Evolutionary conservation across 208 protist genomes (phyloP), one percentile per base, ranked within the genome.

Genomic region (Porcisia hertigi): DNA sequence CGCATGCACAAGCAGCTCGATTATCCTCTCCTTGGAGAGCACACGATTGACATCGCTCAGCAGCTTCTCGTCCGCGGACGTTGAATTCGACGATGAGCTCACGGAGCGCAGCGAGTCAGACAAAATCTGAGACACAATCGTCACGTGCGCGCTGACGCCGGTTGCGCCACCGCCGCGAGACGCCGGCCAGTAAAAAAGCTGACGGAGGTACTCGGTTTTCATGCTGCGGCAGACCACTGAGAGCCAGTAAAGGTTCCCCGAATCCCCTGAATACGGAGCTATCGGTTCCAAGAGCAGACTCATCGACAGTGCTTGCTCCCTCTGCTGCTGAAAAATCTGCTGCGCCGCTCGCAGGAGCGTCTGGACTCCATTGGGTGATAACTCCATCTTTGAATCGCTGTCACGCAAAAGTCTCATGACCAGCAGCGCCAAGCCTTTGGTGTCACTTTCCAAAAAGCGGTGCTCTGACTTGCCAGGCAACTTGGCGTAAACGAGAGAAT

Each of bases 181-280:
- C 58, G 94, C 91, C 0, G 93, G 93, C 91, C 93, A 97, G 60
- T 90, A 82, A 62, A 87, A 86, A 25, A 97, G 78, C 71, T 95
- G 88, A 70, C 88, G 81, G 25, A 97, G 75, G 76, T 96, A 96
- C 11, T 93, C 86, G 39, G 86, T 89, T 30, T 83, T 75, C 39
- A 97, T 81, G 43, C 88, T 88, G 53, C 88, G 85, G 81, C 88
- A 95, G 71, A 97, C 72, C 52, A 97, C 77, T 53, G 89, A 69
- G 66, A 92, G 81, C 39, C 93, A 83, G 70, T 66, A 86, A 49
- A 87, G 75, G 52, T 53, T 71, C 12, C 74, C 79, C 41, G 76
- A 72, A 43, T 91, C 86, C 20, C 83, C 86, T 53, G 60, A 45
- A 71, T 86, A 88, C n/a, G 88, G 76, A 14, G 82, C 39, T 36